Base-by-base conservation (phyloP, 2,329 filamentous ascomycete genomes). In the Decorospora gaudefroyi region DNA sequence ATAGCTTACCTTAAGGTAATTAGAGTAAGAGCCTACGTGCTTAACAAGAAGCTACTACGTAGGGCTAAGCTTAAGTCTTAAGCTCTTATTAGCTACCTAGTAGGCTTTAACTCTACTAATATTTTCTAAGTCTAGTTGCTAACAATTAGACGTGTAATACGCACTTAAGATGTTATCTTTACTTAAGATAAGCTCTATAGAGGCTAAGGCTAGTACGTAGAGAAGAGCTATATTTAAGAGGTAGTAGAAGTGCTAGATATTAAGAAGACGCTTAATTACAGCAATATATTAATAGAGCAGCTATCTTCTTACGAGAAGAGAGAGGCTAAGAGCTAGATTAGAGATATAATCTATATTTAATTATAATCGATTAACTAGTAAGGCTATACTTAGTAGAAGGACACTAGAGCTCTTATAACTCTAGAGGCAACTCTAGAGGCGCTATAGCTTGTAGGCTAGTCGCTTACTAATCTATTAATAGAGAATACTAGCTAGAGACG, bases 81-180 rank as follows among this genome's bases (percentile, higher is more conserved):
- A 37, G 51, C 42, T 4, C 38, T 46, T 3, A 32, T 55, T 37
- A 42, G 51, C 4, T 46, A 55, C 15, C 31, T 55, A 3, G 46
- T 53, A 25, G 42, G 49, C 25, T 50, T 51, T 15, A 36, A 55
- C 25, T 37, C 41, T 3, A 40, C 41, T 5, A 53, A 55, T 27
- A 51, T 55, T 18, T 53, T 15, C 21, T 21, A 29, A 26, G 22
- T 54, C n/a, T 51, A 27, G 51, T 11, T 42, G 9, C 51, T 40
- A 27, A 32, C 12, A 1, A 32, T 16, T 10, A 27, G 42, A 12
- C 12, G 26, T 3, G 31, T 46, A 3, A 38, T 50, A 5, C 42
- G 36, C 2, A 26, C 28, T 0, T 6, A 42, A 22, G 42, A 50
- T 16, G 46, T 50, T 19, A 36, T 17, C 3, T 50, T 50, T 29